Evolutionary conservation across 1,139 yeast species (phyloP), one percentile per base, ranked within the genome.

Genomic region (Diutina ranongensis): DNA sequence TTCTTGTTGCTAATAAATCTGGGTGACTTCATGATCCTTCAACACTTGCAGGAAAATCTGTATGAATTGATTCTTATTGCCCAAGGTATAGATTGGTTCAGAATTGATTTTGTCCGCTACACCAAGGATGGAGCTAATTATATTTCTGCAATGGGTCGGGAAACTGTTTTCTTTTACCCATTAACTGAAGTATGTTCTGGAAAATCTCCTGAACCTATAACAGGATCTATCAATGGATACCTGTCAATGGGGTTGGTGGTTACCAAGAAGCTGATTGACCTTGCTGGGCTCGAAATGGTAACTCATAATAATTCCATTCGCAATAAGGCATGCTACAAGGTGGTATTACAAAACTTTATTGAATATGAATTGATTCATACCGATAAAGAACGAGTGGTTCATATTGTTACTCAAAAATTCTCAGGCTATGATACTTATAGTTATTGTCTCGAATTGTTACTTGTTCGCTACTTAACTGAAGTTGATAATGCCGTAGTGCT

Each of bases 1-100:
- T 67, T 70, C 47, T 50, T 70, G 44, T 61, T 71, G 44, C 53
- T 70, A 42, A 52, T 67, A 35, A 55, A 54, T 35, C 61, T 64
- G 12, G 76, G 76, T 2, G 74, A 68, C 27, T 58, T 70, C 18
- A 67, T 55, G 51, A 51, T 70, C 5, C 57, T 71, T 47, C 67
- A 64, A 42, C 67, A 64, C 47, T 68, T 66, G 44, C 46, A 15
- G 9, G 42, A 16, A 8, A 8, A 16, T 18, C 32, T n/a, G 20
- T 38, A 38, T 13, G 42, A 38, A 18, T 18, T 38, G 7, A 20
- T 38, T 19, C 31, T 25, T 10, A 38, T 38, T 4, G 16, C 42
- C 4, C 18, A 38, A 15, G 42, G 42, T 12, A 25, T 38, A 5
- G 42, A 38, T 9, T 38, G 42, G 42, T 38, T 38, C 20, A 10